These are phyloP conservation scores for Arabidopsis lyrata DNA, from an alignment of 441 rosid genomes.

Conservation along the genomic window DNA sequence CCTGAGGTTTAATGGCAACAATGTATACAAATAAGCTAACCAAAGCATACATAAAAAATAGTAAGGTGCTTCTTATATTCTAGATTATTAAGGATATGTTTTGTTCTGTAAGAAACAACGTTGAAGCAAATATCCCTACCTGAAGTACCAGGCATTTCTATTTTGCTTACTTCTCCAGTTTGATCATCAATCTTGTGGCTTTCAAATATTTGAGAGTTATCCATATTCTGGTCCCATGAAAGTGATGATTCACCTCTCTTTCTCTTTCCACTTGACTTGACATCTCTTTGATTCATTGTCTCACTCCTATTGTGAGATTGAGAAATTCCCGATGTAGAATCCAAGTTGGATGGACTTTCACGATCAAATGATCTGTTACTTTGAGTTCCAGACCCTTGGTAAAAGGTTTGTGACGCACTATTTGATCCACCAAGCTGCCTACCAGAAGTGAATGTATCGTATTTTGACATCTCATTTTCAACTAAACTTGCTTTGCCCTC, in stretches of 20 bases:
- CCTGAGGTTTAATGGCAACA: conserved; percentile 47
- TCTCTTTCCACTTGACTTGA: conserved; percentile 70
- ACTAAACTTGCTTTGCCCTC: conserved; percentile 62
- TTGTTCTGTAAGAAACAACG: background rate
- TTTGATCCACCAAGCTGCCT: conserved; percentile 81
- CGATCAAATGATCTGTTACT: conserved; percentile 86
- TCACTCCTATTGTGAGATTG: conserved; percentile 87
- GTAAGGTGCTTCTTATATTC: conserved; percentile 39
- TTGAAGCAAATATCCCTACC: conserved; percentile 54
- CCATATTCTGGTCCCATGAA: conserved; percentile 58
- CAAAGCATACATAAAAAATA: conserved; percentile 1
- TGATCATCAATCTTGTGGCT: conserved; percentile 49
- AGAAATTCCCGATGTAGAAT: conserved; percentile 81
- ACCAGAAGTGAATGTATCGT: conserved; percentile 69
- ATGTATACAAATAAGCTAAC: background rate
- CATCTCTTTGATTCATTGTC: conserved; percentile 60
- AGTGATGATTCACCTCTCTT: conserved; percentile 79
- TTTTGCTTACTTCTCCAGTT: conserved; percentile 74
- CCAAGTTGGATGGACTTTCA: conserved; percentile 97
- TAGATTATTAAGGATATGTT: conserved; percentile 42
- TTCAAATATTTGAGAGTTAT: conserved; percentile 63
- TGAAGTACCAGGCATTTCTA: conserved; percentile 62
- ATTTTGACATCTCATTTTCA: conserved; percentile 75
- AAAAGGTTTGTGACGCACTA: conserved; percentile 66
- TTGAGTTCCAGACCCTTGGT: conserved; percentile 78